Base-by-base conservation (phyloP, 192 early-diverging fungal genomes). In the Gorgonomyces haynaldii region DNA sequence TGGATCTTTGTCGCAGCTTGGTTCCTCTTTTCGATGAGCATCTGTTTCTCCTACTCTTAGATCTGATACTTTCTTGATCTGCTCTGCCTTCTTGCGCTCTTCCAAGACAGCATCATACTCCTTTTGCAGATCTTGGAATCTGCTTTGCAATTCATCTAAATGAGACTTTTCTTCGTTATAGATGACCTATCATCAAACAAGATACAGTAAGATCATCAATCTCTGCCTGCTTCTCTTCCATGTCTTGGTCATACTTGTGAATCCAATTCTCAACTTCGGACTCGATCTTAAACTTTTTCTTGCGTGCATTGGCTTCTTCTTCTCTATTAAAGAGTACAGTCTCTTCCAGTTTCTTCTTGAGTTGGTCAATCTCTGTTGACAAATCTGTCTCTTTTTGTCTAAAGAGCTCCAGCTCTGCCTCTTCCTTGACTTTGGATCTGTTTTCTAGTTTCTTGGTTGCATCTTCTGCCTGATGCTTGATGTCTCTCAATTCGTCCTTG, bases 221-320 rank as follows among this genome's bases (percentile, higher is more conserved):
- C 52, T 78, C 76, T 16, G 50, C 27, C 51, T 78, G 76, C 44
- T 73, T 69, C 48, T 78, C 76, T 4, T 70, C 74, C 61, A 78
- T 68, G 35, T 78, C 76, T 50, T 76, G 72, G 29, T 78, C 76
- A 37, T 77, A 78, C 44, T 78, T 78, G 47, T 78, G 74, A 46
- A 78, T 78, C 76, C 76, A 78, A 39, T 78, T 78, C 50, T 78
- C 76, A 10, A 78, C 76, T 50, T 78, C 76, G 8, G 53, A 53
- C 50, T 78, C 73, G 15, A 76, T 62, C 39, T 78, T 78, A 52
- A 70, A 73, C 45, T 73, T 74, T 34, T 65, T 70, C 41, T 78
- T 78, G 16, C 76, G 58, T 9, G 73, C 45, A 20, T 49, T 15
- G 8, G 70, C 69, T 51, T 78, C 76, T 46, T 76, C 72, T 39